Conservation (phyloP, 441 rosid genomes). For the Aquilaria agallochum region DNA sequence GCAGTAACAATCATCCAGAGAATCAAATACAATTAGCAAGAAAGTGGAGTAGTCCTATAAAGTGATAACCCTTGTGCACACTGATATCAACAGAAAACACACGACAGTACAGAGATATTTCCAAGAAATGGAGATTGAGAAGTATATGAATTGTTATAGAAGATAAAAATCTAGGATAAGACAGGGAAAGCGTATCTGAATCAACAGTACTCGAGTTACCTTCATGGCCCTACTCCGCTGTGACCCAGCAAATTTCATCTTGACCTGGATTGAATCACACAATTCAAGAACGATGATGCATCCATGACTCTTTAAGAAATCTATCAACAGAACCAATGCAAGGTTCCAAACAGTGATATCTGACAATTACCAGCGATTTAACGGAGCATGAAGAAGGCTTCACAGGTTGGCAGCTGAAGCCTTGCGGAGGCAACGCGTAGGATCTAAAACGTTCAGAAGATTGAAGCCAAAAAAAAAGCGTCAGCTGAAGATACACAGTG, state of each 20-base stretch:
- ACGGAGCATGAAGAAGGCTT: slow-evolving; percentile 29
- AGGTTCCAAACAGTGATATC: neutral
- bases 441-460: slow-evolving; percentile 32
- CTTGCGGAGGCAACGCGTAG: slow-evolving; percentile 41
- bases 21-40: too few relatives aligned
- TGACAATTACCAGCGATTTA: slow-evolving; percentile 15
- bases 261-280: slow-evolving; percentile 32
- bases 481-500: neutral
- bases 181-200: neutral
- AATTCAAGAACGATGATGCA: neutral
- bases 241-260: slow-evolving; percentile 27
- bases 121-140: too few relatives aligned
- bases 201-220: slow-evolving; percentile 30
- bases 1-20: too few relatives aligned
- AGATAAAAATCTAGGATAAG: too few relatives aligned
- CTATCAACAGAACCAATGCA: neutral
- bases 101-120: too few relatives aligned
- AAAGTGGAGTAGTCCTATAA: too few relatives aligned
- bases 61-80: too few relatives aligned
- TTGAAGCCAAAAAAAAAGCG: neutral
- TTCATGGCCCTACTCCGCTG: slow-evolving; percentile 30
- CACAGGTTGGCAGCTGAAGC: slow-evolving; percentile 32
- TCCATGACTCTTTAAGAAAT: neutral
- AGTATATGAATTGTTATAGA: too few relatives aligned
- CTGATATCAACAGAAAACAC: too few relatives aligned